phyloP scores from a whole-genome alignment of 2,329 filamentous ascomycete genomes.

The Fusarium redolens region DNA sequence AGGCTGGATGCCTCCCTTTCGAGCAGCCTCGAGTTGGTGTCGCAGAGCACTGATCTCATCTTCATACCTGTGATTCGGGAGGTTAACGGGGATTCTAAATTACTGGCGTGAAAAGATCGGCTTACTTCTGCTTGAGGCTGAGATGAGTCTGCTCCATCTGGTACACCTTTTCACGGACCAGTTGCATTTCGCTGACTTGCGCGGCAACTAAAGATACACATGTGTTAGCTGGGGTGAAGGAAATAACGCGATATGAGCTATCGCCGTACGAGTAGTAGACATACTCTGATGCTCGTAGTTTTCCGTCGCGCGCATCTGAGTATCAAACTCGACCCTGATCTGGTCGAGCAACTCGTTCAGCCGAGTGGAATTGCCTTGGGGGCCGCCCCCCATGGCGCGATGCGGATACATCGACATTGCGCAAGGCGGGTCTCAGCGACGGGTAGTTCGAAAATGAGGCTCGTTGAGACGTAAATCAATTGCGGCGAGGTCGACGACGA shows the following conservation, averaged over 20 bases:
- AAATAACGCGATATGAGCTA: slow-evolving; percentile 15
- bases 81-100: slow-evolving; percentile 4
- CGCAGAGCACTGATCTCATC: slow-evolving; percentile 88
- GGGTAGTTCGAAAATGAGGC: slow-evolving; percentile 15
- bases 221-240: slow-evolving; percentile 37
- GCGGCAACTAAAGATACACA: slow-evolving; percentile 73
- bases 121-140: slow-evolving; percentile 90
- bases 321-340: slow-evolving; percentile 91
- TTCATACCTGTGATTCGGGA: slow-evolving; percentile 78
- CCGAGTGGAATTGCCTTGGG: slow-evolving; percentile 69
- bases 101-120: slow-evolving; percentile 20
- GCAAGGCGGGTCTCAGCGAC: slow-evolving; percentile 36
- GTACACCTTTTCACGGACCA: slow-evolving; percentile 93
- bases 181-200: slow-evolving; percentile 94
- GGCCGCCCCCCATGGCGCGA: slow-evolving; percentile 81
- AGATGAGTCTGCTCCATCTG: slow-evolving; percentile 91
- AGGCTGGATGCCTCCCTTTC: slow-evolving; percentile 69
- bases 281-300: slow-evolving; percentile 94
- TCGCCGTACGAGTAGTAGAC: slow-evolving; percentile 53
- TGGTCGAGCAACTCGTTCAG: slow-evolving; percentile 93
- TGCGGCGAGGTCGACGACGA: neutral
- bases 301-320: slow-evolving; percentile 81
- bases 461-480: slow-evolving; percentile 23
- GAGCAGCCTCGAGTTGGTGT: slow-evolving; percentile 84
- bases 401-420: slow-evolving; percentile 88